Evolutionary conservation across 2,329 filamentous ascomycete genomes (phyloP).

Genomic region (Chalara sp.): DNA sequence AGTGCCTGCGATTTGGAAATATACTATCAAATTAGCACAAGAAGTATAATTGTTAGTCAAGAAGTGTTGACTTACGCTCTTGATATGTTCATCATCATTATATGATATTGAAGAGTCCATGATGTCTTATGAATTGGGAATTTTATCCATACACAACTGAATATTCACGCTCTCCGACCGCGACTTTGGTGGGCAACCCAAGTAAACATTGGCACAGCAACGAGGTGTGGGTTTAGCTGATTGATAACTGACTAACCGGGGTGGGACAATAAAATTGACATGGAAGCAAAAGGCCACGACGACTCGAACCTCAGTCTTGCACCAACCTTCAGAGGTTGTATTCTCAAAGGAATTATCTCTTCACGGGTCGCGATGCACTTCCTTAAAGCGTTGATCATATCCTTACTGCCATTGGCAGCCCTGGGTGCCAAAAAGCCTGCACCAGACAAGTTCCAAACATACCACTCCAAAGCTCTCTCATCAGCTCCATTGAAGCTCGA

Average conservation of each 20-base stretch:
- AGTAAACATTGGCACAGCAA: neutral
- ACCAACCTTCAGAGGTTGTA: neutral
- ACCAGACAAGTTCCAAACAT: slow-evolving; percentile 62
- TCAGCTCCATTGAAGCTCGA: slow-evolving; percentile 69
- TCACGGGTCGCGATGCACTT: slow-evolving; percentile 54
- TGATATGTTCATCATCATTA: slow-evolving; percentile 20
- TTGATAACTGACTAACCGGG: no score
- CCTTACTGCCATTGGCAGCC: slow-evolving; percentile 53
- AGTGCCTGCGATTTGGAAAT: slow-evolving; percentile 35
- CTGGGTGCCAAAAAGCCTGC: slow-evolving; percentile 59
- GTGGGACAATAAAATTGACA: no score
- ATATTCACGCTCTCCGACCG: neutral
- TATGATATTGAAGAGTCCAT: slow-evolving; percentile 24
- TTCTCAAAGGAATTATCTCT: no score
- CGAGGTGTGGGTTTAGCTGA: no score
- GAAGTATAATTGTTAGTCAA: no score
- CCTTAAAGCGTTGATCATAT: slow-evolving; percentile 54
- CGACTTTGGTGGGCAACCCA: neutral
- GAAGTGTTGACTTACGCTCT: slow-evolving; percentile 16
- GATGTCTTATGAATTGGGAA: slow-evolving; percentile 1
- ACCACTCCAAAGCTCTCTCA: slow-evolving; percentile 59
- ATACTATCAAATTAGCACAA: slow-evolving; percentile 11
- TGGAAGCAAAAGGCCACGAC: neutral
- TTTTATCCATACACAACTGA: neutral
- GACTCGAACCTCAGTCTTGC: slow-evolving; percentile 1